Conservation (phyloP, 202 grass and related monocot genomes). For the Digitaria exilis region DNA sequence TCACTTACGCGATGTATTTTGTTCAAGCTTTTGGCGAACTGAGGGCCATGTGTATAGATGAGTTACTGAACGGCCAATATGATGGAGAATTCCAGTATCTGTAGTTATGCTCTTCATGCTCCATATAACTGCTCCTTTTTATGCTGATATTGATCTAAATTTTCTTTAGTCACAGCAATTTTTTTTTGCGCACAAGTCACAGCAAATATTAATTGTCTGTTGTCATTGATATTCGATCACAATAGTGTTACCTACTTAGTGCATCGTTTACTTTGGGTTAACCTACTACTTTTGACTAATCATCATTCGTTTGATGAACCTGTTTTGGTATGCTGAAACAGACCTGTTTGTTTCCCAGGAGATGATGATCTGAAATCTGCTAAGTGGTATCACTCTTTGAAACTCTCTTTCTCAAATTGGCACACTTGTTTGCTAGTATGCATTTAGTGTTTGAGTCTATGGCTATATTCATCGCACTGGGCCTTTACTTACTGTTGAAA, state of each 20-base stretch:
- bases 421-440: background rate
- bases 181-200: too few relatives aligned
- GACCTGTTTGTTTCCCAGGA: background rate
- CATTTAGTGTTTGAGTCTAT: conserved; percentile 1
- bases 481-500: too few relatives aligned
- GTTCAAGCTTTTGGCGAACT: conserved; percentile 23
- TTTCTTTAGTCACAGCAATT: background rate
- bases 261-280: background rate
- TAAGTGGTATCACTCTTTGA: background rate
- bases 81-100: conserved; percentile 11
- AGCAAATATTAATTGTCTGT: background rate
- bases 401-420: background rate
- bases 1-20: conserved; percentile 33
- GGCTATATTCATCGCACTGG: background rate
- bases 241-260: conserved; percentile 21
- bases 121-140: background rate
- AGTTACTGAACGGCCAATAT: conserved; percentile 20
- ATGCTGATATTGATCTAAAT: background rate
- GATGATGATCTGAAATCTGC: conserved; percentile 17
- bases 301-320: background rate
- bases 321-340: conserved; percentile 20
- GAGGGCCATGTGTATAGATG: conserved; percentile 41
- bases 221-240: conserved; percentile 13
- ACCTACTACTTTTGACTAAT: conserved; percentile 8
- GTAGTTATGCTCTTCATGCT: conserved; percentile 8